Evolutionary conservation across 2,329 filamentous ascomycete genomes (phyloP).

Genomic region (Aureobasidium melanogenum): DNA sequence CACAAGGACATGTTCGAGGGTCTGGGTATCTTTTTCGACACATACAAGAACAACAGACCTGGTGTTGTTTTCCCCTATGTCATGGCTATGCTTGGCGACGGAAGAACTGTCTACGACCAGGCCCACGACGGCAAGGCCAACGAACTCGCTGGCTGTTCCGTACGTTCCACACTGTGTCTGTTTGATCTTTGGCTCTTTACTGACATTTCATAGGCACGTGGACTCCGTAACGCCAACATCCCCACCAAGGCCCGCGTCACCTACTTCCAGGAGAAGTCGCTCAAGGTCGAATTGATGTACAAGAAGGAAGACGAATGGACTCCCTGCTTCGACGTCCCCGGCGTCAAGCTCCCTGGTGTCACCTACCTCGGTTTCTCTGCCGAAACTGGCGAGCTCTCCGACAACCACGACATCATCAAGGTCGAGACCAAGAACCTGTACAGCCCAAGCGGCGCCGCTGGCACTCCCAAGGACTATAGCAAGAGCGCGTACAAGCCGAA

Average conservation of each 20-base stretch:
- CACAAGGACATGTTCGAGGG: constrained; percentile 84
- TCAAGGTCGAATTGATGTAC: constrained; percentile 90
- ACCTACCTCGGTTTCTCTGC: constrained; percentile 60
- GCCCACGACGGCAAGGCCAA: constrained; percentile 87
- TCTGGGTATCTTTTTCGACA: constrained; percentile 91
- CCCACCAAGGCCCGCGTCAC: constrained; percentile 83
- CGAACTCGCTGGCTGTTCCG: constrained; percentile 88
- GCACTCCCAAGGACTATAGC: constrained; percentile 31
- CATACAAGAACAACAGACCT: constrained; percentile 98
- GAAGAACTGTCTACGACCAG: constrained; percentile 82
- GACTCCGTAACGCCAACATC: constrained; percentile 67
- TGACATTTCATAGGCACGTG: constrained; percentile 52
- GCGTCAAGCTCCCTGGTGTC: constrained; percentile 65
- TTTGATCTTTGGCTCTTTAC: too few species aligned
- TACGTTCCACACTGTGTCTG: constrained; percentile 28
- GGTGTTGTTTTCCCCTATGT: constrained; percentile 94
- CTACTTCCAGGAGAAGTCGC: constrained; percentile 91
- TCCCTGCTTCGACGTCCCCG: constrained; percentile 67
- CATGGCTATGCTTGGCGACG: constrained; percentile 97
- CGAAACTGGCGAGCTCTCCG: constrained; percentile 91
- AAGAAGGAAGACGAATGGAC: constrained; percentile 84
- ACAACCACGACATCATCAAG: constrained; percentile 94
- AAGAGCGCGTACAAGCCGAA: constrained; percentile 30
- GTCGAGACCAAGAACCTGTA: constrained; percentile 85
- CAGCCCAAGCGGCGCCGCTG: constrained; percentile 41